Evolutionary conservation across 129 eudicot genomes (phyloP).

Genomic region (Flaveria sonorensis): DNA sequence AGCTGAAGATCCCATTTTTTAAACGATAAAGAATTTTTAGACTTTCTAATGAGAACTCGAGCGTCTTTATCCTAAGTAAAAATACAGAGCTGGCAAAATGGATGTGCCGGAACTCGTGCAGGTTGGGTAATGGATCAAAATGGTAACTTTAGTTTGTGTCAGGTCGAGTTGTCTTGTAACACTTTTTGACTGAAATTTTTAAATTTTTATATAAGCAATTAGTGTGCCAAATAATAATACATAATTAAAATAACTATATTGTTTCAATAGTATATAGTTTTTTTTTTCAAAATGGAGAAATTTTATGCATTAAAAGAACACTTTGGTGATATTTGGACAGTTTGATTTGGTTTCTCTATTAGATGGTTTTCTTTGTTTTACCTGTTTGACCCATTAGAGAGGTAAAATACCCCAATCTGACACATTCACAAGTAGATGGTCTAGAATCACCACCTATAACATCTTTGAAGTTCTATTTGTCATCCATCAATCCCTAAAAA

Average conservation of each 20-base stretch:
- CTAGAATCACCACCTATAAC: background rate
- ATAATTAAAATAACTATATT: background rate
- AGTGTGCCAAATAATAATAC: background rate
- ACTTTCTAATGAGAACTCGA: background rate
- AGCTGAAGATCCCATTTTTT: background rate
- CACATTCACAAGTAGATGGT: background rate
- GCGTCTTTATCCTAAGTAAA: conserved; percentile 6
- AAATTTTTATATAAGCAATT: background rate
- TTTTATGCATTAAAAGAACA: background rate
- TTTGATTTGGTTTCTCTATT: background rate
- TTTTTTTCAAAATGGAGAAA: background rate
- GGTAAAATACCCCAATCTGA: background rate
- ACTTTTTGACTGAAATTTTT: background rate
- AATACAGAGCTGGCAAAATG: background rate
- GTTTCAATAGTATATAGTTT: background rate
- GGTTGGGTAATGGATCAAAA: conserved; percentile 4
- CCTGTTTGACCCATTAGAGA: background rate
- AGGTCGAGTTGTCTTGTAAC: background rate
- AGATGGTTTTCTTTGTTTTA: background rate
- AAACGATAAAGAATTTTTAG: background rate
- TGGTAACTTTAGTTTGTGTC: background rate
- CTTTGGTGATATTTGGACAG: background rate
- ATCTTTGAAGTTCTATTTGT: background rate
- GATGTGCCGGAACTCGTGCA: background rate
- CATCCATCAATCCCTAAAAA: conserved; percentile 1